Evolutionary conservation across 1,284 basidiomycete genomes (phyloP), one percentile per base, ranked within the genome.

Genomic region (Sanguinoderma infundibulare): DNA sequence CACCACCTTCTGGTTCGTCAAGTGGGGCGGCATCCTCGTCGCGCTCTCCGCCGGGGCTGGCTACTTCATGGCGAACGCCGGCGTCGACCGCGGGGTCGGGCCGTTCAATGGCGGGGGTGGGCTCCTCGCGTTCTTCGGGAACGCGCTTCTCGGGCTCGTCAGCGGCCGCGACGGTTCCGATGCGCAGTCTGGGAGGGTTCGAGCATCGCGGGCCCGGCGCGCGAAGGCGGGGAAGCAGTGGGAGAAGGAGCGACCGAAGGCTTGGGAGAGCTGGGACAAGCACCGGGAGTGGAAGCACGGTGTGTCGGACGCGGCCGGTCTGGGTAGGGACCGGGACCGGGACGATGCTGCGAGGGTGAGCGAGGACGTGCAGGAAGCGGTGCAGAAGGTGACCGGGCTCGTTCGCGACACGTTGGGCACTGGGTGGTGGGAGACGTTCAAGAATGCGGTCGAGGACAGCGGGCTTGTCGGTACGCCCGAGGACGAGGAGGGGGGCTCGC

Each of bases 21-120:
- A 94, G 74, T 93, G 91, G 90, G 88, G 87, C 24, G 75, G 79
- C 3, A 76, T 94, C 57, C 65, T 90, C 12, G 82, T 78, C 12
- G 74, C 78, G 2, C 65, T 89, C 7, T 78, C 82, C 17, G 84
- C 80, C 8, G 79, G 78, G 28, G 75, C 75, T 32, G 85, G 85
- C 7, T 91, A 82, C 79, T 74, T 82, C 60, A 73, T 83, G 76
- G 49, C 49, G 10, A 51, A 51, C 20, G 32, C 9, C 49, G 81
- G 78, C 36, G 74, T 73, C 58, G 73, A 75, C 36, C 75, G 72
- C 34, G 69, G 67, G 14, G 51, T 70, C 1, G 71, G 61, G 7
- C 63, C 59, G 12, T 46, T 61, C 52, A 59, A 60, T 56, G 71
- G 74, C 32, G 65, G 59, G n/a, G n/a, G n/a, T 24, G 79, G 78